Base-by-base conservation (phyloP, 73 alveolate genomes). In the Tetrahymena borealis region DNA sequence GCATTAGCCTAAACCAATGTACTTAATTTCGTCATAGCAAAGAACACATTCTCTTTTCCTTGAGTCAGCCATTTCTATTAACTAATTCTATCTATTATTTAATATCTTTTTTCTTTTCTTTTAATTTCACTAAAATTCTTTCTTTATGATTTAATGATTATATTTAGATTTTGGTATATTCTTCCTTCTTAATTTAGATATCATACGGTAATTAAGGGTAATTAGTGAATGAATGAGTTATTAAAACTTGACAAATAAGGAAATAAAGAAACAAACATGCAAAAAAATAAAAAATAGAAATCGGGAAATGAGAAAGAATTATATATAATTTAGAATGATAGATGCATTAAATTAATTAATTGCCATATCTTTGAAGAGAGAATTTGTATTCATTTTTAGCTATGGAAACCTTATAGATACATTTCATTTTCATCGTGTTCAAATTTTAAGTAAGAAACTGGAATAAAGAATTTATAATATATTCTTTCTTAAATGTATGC, bases 1-100 rank as follows among this genome's bases (percentile, higher is more conserved):
- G 90, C 92, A 92, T 18, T 78, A 91, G 78, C 95, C 92, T 42
- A 92, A 78, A 20, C 91, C 95, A 24, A 92, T 92, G 38, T 39
- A 39, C 2, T 60, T 35, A 24, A 35, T 60, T 16, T 77, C 33
- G 16, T 92, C 36, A 7, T 78, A 39, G 38, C 93, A 92, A 40
- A 92, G 90, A 1, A 92, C 90, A 4, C 95, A 78, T 28, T 92
- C 95, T 16, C 11, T 79, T 36, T 79, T 79, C 20, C 31, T 79
- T 28, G 40, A 35, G 18, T 38, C 43, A 79, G 40, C 91, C 91
- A 79, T 79, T 79, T 77, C 5, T 18, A 60, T 15, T 28, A 60
- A 13, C 28, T 60, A 60, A 60, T 60, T 60, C 85, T 60, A 60
- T 60, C 85, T 60, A 60, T 60, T 3, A 24, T 24, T 18, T 41